phyloP scores from a whole-genome alignment of 129 eudicot genomes.

The Ambrosia trifida region DNA sequence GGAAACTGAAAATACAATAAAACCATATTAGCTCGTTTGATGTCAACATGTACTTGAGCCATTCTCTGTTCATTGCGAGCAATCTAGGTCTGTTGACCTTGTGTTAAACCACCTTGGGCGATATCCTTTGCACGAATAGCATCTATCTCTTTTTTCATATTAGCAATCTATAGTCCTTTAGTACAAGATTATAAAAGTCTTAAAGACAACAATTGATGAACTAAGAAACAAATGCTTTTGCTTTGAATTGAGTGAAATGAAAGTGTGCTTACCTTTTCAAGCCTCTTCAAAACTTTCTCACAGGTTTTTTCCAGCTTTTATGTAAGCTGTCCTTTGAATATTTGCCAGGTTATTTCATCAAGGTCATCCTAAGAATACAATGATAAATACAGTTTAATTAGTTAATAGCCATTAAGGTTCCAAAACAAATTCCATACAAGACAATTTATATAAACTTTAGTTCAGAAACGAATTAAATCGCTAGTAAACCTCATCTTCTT shows the following conservation, averaged over 20 bases:
- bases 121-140: constrained; percentile 98
- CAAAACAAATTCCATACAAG: background rate
- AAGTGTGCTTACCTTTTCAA: constrained; percentile 71
- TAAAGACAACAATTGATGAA: background rate
- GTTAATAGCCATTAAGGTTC: no score
- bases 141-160: constrained; percentile 97
- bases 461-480: background rate
- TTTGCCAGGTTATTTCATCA: constrained; percentile 98
- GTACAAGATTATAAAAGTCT: background rate
- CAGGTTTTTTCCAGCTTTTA: constrained; percentile 99
- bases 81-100: constrained; percentile 98
- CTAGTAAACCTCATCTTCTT: constrained; percentile 76
- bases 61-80: constrained; percentile 98
- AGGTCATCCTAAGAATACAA: constrained; percentile 63
- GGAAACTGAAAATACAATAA: background rate
- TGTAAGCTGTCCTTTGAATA: constrained; percentile 91
- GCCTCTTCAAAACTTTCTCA: constrained; percentile 83
- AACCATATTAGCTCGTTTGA: background rate
- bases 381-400: constrained; percentile 5
- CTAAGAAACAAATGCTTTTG: constrained; percentile 9
- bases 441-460: background rate
- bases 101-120: constrained; percentile 98
- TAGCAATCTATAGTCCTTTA: constrained; percentile 63
- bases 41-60: constrained; percentile 59
- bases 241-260: background rate